phyloP scores from a whole-genome alignment of 495 filamentous ascomycete genomes.

The Durotheca rogersii region DNA sequence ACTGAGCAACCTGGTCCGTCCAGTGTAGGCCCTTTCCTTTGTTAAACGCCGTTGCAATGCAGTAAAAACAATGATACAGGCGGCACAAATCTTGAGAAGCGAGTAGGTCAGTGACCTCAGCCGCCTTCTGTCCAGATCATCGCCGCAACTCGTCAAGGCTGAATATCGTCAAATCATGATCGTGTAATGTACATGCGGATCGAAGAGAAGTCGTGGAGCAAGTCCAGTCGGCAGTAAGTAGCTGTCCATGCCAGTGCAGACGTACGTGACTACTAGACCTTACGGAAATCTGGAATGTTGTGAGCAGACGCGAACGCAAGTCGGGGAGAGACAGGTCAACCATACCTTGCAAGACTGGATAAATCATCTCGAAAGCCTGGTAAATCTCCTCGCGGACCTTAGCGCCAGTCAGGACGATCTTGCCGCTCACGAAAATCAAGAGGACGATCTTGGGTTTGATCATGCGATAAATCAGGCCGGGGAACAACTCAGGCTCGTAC shows the following conservation, averaged over 20 bases:
- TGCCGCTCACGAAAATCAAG: constrained; percentile 96
- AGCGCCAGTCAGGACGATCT: constrained; percentile 96
- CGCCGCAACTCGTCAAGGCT: constrained; percentile 13
- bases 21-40: constrained; percentile 39
- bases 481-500: constrained; percentile 98
- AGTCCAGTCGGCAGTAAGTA: not conserved
- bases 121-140: constrained; percentile 7
- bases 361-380: constrained; percentile 98
- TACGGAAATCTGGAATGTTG: constrained; percentile 47
- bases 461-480: constrained; percentile 99
- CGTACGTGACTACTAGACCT: constrained; percentile 44
- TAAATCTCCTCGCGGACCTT: constrained; percentile 99
- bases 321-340: constrained; percentile 20
- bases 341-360: constrained; percentile 93
- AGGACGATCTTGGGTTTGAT: constrained; percentile 99
- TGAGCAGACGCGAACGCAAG: not conserved
- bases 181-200: constrained; percentile 55
- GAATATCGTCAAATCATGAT: constrained; percentile 55
- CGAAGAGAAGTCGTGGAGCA: constrained; percentile 39
- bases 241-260: constrained; percentile 4
- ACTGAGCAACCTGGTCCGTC: constrained; percentile 24
- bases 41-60: constrained; percentile 60
- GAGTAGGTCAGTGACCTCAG: not conserved
- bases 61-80: constrained; percentile 45
- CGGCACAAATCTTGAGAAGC: constrained; percentile 1